These are phyloP conservation scores for Microsporum ferrugineum DNA, from an alignment of 2,329 filamentous ascomycete species.

Conservation along the genomic window DNA sequence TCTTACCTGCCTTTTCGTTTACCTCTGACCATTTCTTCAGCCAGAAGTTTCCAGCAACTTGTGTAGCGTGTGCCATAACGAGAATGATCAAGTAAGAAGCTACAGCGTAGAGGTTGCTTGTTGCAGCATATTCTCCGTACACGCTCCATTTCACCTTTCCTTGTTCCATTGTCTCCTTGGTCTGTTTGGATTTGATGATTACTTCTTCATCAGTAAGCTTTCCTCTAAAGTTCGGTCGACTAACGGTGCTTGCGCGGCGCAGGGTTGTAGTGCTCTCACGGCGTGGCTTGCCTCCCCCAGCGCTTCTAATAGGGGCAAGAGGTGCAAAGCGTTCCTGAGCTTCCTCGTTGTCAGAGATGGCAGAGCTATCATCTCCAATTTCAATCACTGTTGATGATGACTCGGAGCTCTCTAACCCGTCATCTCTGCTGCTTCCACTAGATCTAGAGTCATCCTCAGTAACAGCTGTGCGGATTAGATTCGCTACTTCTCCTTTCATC, in stretches of 20 bases:
- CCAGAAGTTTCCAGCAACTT: constrained; percentile 81
- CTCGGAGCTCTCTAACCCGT: constrained; percentile 49
- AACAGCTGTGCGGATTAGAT: constrained; percentile 66
- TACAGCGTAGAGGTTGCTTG: constrained; percentile 80
- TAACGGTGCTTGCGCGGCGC: constrained; percentile 81
- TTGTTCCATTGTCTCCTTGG: constrained; percentile 80
- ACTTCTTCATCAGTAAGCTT: constrained; percentile 73
- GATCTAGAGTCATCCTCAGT: constrained; percentile 39
- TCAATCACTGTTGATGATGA: constrained; percentile 40
- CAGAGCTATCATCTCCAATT: constrained; percentile 38
- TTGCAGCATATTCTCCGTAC: constrained; percentile 87
- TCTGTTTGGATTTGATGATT: constrained; percentile 65
- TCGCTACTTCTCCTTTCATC: constrained; percentile 82
- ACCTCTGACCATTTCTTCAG: constrained; percentile 82
- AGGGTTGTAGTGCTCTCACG: constrained; percentile 64
- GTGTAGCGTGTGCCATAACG: constrained; percentile 66
- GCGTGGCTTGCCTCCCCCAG: constrained; percentile 46
- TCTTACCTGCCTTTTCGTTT: constrained; percentile 57
- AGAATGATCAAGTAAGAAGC: constrained; percentile 65
- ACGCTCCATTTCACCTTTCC: constrained; percentile 98
- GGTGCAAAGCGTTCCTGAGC: constrained; percentile 62
- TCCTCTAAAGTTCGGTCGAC: constrained; percentile 73
- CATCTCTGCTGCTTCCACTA: constrained; percentile 40
- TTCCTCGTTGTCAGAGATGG: constrained; percentile 44
- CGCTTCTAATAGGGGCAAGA: constrained; percentile 59